Evolutionary conservation across 257 asterid species (phyloP), one percentile per base, ranked within the genome.

Genomic region (Orobanche coerulescens): DNA sequence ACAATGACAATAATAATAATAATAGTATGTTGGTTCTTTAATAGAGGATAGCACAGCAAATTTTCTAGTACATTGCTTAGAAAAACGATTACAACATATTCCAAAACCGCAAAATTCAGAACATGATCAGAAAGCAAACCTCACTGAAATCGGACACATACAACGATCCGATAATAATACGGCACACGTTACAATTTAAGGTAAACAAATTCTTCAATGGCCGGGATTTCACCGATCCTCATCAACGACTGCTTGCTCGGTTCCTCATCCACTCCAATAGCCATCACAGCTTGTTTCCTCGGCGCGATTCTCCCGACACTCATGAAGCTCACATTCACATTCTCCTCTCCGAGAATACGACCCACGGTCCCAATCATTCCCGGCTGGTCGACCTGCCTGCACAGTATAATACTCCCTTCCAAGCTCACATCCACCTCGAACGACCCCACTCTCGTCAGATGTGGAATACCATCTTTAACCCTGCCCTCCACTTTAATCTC

Each of bases 291-390:
- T 23, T 85, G 95, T 73, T 81, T 84, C 79, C 98, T 79, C 7
- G 96, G 95, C 0, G 94, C 96, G 20, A 73, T 62, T 71, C 96
- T 83, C 61, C 97, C 97, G 0, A 87, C 97, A 25, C 82, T 90
- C 95, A 85, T 87, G n/a, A 85, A 90, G 69, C 94, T 90, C 46
- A 87, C 97, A 2, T 90, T 87, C 68, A 90, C 89, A 0, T 87
- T 87, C 77, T 84, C 93, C 75, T 92, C 83, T 2, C 93, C 96
- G 54, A 88, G 60, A 66, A 92, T 73, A 57, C 90, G 82, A 3
- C 96, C 98, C 1, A 92, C 98, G 54, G 81, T 85, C 9, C 98
- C 95, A 3, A 92, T 88, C 95, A 92, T 85, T 19, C 98, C 98
- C 0, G 98, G 98, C 71, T 92, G 98, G 66, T 92, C 98, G 34